These are phyloP conservation scores for Penicillium samsonianum DNA, from an alignment of 495 filamentous ascomycete species.

Conservation along the genomic window DNA sequence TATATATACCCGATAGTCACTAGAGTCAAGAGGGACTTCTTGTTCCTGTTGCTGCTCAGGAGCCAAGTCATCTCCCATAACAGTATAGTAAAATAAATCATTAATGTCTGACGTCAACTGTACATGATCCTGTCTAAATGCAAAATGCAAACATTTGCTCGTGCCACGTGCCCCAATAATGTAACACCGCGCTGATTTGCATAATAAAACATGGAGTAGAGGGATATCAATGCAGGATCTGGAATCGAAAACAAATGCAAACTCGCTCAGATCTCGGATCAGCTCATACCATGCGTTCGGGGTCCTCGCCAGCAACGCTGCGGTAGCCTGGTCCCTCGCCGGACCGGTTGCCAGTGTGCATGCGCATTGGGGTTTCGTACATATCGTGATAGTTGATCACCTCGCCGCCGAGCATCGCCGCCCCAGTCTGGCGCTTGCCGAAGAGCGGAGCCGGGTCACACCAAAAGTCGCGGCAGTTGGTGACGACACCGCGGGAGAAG, in stretches of 20 bases:
- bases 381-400: constrained; percentile 82
- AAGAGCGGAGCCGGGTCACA: constrained; percentile 84
- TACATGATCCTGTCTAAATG: constrained; percentile 29
- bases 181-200: constrained; percentile 28
- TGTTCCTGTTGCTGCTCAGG: background rate
- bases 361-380: constrained; percentile 79
- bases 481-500: constrained; percentile 75
- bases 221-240: constrained; percentile 9
- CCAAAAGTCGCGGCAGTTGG: constrained; percentile 97
- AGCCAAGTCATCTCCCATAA: background rate
- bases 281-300: constrained; percentile 32
- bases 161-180: constrained; percentile 24
- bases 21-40: background rate
- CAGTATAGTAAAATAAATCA: constrained; percentile 5
- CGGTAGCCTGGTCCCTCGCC: constrained; percentile 34
- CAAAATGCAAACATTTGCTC: constrained; percentile 20
- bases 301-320: constrained; percentile 45
- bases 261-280: constrained; percentile 7
- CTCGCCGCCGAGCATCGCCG: constrained; percentile 74
- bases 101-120: constrained; percentile 30
- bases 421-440: constrained; percentile 68
- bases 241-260: constrained; percentile 1
- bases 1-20: background rate
- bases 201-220: constrained; percentile 12
- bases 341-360: constrained; percentile 46